Base-by-base conservation (phyloP, 2,329 filamentous ascomycete species). In the Fusarium multiceps region DNA sequence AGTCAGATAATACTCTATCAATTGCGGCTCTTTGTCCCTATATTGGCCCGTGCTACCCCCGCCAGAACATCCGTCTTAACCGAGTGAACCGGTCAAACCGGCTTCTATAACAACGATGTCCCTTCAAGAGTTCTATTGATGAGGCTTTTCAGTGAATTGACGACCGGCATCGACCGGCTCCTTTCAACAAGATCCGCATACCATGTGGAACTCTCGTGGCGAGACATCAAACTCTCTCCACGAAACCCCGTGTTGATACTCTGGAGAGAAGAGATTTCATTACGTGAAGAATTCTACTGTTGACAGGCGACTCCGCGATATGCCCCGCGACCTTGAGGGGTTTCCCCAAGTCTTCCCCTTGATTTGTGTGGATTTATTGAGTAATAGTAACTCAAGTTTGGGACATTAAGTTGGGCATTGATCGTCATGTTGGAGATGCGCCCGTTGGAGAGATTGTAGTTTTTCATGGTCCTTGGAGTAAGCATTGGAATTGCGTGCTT, bases 1-100 rank as follows among this genome's bases (percentile, higher is more conserved):
- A 62, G 40, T 50, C 56, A 46, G 57, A 61, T 54, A 25, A 43
- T 43, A 7, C 41, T 23, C 21, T 43, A 65, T 65, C 53, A 51
- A 32, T 43, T 65, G 62, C 60, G 62, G 54, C 62, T 65, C 60
- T 48, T 50, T 65, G 60, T 16, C 51, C 59, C 18, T 48, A 41
- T 48, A n/a, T 46, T 70, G 68, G 68, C 49, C 69, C 63, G 66
- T 72, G 63, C 60, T 30, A 47, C 3, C 49, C 49, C 62, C 59
- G 50, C 12, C 28, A 40, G 42, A 34, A 32, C 50, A 74, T 69
- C 72, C 72, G 72, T 61, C 65, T 68, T 74, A 74, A 66, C 72
- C 72, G 72, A 55, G 53, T 56, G 46, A 42, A 54, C 66, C 66
- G 57, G 66, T 40, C 46, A 21, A 59, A 63, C 62, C 67, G 67